Conservation (phyloP, 305 asterid species). For the Fraxinus baroniana region DNA sequence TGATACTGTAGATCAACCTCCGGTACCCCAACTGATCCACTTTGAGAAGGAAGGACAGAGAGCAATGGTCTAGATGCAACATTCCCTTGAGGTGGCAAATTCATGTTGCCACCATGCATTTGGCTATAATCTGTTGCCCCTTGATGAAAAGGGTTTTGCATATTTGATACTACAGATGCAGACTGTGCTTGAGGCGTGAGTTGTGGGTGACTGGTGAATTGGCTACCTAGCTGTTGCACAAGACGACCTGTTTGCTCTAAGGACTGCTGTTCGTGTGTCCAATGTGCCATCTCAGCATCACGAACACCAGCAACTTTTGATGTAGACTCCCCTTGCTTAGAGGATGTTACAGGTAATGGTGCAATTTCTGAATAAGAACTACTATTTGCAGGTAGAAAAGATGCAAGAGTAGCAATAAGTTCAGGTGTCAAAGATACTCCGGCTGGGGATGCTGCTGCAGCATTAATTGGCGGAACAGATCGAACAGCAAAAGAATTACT, state of each 20-base stretch:
- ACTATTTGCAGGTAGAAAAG: slow-evolving; percentile 54
- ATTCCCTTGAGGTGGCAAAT: slow-evolving; percentile 39
- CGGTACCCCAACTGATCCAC: slow-evolving; percentile 42
- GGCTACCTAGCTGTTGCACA: slow-evolving; percentile 46
- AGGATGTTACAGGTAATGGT: slow-evolving; percentile 34
- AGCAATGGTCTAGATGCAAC: slow-evolving; percentile 40
- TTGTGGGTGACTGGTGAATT: slow-evolving; percentile 48
- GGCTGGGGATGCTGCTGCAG: slow-evolving; percentile 50
- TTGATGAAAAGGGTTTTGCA: slow-evolving; percentile 43
- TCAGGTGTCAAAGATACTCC: slow-evolving; percentile 81
- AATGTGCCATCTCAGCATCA: slow-evolving; percentile 42
- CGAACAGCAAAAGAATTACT: slow-evolving; percentile 39
- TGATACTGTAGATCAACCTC: slow-evolving; percentile 58
- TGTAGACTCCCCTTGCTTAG: slow-evolving; percentile 39
- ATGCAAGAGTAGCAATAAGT: slow-evolving; percentile 79
- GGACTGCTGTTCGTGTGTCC: slow-evolving; percentile 53
- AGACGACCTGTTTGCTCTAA: slow-evolving; percentile 42
- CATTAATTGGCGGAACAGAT: slow-evolving; percentile 46
- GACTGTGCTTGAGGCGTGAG: slow-evolving; percentile 48
- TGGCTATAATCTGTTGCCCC: slow-evolving; percentile 44
- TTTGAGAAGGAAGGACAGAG: slow-evolving; percentile 42
- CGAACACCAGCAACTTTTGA: slow-evolving; percentile 41
- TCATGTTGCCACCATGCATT: slow-evolving; percentile 40
- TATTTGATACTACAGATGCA: slow-evolving; percentile 39
- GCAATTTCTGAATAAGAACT: slow-evolving; percentile 42